Conservation (phyloP, 2,329 filamentous ascomycete genomes). For the Venturia asperata region DNA sequence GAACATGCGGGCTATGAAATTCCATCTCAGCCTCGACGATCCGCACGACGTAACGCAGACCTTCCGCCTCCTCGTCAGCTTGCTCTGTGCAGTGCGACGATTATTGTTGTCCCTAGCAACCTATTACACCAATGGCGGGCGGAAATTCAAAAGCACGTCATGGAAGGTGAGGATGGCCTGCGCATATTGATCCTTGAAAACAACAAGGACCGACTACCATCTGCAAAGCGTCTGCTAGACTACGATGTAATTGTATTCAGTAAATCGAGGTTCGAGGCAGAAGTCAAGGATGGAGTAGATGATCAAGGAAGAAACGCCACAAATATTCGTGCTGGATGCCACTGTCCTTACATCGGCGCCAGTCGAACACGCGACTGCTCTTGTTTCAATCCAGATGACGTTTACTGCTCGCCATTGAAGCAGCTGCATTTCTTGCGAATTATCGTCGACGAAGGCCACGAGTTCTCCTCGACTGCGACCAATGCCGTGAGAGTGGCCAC, state of each 20-base stretch:
- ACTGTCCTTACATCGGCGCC: slow-evolving; percentile 39
- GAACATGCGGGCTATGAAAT: slow-evolving; percentile 36
- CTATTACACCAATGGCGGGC: slow-evolving; percentile 75
- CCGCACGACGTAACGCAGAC: slow-evolving; percentile 37
- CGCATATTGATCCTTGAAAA: slow-evolving; percentile 57
- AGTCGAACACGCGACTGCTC: slow-evolving; percentile 39
- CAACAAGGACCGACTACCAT: slow-evolving; percentile 48
- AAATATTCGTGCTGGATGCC: slow-evolving; percentile 25
- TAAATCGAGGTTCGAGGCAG: slow-evolving; percentile 62
- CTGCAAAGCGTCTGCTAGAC: slow-evolving; percentile 49
- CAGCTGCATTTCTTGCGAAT: slow-evolving; percentile 76
- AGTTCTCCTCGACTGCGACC: slow-evolving; percentile 63
- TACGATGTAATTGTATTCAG: slow-evolving; percentile 77
- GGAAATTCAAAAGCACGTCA: slow-evolving; percentile 73
- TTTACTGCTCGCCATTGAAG: slow-evolving; percentile 57
- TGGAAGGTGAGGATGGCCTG: slow-evolving; percentile 42
- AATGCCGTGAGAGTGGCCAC: slow-evolving; percentile 49
- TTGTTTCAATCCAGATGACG: slow-evolving; percentile 34
- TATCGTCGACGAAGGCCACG: slow-evolving; percentile 89
- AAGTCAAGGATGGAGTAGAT: slow-evolving; percentile 49
- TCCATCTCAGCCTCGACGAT: slow-evolving; percentile 43
- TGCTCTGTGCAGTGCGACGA: slow-evolving; percentile 59
- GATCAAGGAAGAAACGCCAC: slow-evolving; percentile 25
- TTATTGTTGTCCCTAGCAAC: slow-evolving; percentile 78
- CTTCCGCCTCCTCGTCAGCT: slow-evolving; percentile 33